Evolutionary conservation across 2,329 filamentous ascomycete genomes (phyloP).

Genomic region (Diaporthe vexans): DNA sequence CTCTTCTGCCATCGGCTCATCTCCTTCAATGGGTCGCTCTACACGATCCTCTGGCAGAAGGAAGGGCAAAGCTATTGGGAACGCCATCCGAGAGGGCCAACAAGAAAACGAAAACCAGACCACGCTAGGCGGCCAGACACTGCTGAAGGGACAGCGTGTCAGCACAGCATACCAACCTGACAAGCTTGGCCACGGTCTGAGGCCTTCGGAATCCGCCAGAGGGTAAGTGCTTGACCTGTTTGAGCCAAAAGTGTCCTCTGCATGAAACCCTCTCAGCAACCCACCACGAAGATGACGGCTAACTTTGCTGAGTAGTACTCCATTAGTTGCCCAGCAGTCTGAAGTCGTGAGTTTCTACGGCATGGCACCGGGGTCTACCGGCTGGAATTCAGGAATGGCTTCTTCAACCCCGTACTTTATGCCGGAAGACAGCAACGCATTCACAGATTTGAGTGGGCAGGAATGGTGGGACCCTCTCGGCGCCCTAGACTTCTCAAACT

Average conservation of each 20-base stretch:
- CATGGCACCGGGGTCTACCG: background rate
- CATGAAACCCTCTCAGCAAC: background rate
- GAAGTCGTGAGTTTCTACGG: background rate
- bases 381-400: background rate
- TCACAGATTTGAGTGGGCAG: constrained; percentile 24
- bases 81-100: background rate
- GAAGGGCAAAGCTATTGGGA: background rate
- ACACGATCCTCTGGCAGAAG: background rate
- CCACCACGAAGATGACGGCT: background rate
- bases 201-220: background rate
- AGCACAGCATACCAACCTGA: background rate
- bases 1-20: background rate
- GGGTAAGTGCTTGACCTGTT: background rate
- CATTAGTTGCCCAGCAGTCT: background rate
- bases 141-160: background rate
- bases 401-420: constrained; percentile 1
- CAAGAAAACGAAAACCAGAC: background rate
- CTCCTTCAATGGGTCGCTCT: background rate
- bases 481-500: constrained; percentile 44
- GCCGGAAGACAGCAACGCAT: constrained; percentile 8
- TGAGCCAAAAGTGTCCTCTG: background rate
- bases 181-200: constrained; percentile 1
- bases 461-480: constrained; percentile 43
- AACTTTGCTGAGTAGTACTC: background rate
- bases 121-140: background rate